Evolutionary conservation across 164 flowering plant species (phyloP).

Genomic region (Stephania yunnanensis): DNA sequence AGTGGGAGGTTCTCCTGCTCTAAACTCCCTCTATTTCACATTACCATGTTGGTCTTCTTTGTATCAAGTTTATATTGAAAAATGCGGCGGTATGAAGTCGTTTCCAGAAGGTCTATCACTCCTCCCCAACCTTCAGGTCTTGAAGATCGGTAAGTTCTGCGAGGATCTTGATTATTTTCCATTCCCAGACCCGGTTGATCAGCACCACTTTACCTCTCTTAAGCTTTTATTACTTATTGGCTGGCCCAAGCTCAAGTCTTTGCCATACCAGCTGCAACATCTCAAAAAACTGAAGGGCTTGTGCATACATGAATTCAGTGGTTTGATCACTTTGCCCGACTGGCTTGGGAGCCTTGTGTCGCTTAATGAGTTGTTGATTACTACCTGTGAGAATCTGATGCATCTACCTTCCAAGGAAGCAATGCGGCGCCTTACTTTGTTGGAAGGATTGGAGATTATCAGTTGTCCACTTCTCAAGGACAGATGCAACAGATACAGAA

Average conservation of each 20-base stretch:
- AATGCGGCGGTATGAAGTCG: background rate
- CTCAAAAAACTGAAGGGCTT: background rate
- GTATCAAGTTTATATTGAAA: background rate
- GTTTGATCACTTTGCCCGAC: conserved; percentile 18
- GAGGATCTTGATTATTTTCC: conserved; percentile 1
- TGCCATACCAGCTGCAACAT: conserved; percentile 9
- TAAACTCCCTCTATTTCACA: background rate
- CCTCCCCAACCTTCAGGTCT: background rate
- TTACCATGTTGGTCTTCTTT: background rate
- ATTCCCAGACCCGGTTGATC: background rate
- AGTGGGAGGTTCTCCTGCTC: background rate
- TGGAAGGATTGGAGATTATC: background rate
- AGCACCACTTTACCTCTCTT: background rate
- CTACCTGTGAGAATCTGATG: conserved; percentile 13
- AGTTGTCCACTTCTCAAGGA: background rate
- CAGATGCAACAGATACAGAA: no score
- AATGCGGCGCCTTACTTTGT: background rate
- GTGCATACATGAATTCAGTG: background rate
- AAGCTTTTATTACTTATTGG: background rate
- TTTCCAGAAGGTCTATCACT: background rate
- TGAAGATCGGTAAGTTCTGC: background rate
- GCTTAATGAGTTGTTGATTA: conserved; percentile 11
- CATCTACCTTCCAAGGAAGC: conserved; percentile 9
- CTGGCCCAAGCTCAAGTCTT: background rate
- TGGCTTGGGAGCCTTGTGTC: conserved; percentile 13